Evolutionary conservation across 371 early-diverging fungal species (phyloP), one percentile per base, ranked within the genome.

Genomic region (Mucor ambiguus): DNA sequence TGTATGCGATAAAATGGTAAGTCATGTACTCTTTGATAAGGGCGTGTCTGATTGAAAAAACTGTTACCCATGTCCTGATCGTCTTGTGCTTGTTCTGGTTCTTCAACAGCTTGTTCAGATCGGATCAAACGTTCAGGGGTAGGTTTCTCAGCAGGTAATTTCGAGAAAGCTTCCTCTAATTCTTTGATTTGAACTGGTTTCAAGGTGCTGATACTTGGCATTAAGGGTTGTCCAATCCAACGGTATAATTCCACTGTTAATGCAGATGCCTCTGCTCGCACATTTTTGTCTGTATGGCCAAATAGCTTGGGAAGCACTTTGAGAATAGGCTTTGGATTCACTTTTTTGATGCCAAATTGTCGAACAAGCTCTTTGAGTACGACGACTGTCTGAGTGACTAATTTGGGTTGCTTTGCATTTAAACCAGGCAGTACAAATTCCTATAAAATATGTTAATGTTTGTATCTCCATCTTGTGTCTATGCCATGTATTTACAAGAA

Each of bases 131-230:
- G 87, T 55, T 81, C 77, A 48, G 93, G 91, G 14, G 67, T 80
- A 1, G 96, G 85, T 62, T 86, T 82, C 32, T 85, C 92, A 14
- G 71, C 68, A 0, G 92, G 90, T n/a, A 92, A 63, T 38, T 85
- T 85, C 24, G 87, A 87, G 72, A 98, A 97, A 33, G 87, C 89
- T 60, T 93, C 90, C 58, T 92, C 85, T 7, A 98, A 79, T 56
- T 98, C 98, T 76, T 95, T 96, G 28, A 90, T 80, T 54, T 98
- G 92, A 11, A 98, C 97, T 28, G 85, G 90, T 52, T 94, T 95
- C 61, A 96, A 74, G 37, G 92, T 91, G 12, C 81, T 78, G 22
- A 95, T 66, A 29, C 85, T 87, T 4, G 80, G 73, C 66, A 79
- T 78, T 59, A 93, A 79, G 18, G 94, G 92, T 33, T 84, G 79